Conservation (phyloP, 2,329 filamentous ascomycete species). For the Hymenoscyphus albidus region DNA sequence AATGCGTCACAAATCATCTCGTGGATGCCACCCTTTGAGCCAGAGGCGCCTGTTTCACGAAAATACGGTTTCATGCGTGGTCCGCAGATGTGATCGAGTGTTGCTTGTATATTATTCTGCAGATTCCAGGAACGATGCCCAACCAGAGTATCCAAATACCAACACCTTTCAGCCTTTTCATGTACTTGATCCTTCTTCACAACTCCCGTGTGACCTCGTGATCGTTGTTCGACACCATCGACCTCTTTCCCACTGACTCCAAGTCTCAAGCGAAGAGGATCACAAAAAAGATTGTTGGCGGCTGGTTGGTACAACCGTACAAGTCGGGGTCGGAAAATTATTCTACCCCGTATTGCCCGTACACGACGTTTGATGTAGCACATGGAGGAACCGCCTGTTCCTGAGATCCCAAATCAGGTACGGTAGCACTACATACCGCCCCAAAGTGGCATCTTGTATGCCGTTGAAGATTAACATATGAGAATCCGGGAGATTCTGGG, state of each 20-base stretch:
- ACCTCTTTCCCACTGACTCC: neutral
- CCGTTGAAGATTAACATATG: neutral
- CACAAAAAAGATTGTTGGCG: neutral
- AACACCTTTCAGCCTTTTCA: conserved; percentile 1
- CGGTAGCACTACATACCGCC: neutral
- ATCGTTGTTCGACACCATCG: neutral
- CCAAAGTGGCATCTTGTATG: neutral
- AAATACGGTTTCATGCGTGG: conserved; percentile 28
- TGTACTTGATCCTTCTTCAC: neutral
- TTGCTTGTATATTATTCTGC: conserved; percentile 23
- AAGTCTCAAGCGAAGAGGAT: neutral
- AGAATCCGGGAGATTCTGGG: neutral
- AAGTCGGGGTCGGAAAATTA: too few relatives aligned
- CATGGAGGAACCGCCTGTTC: neutral
- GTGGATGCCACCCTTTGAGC: conserved; percentile 7
- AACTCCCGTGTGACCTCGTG: neutral
- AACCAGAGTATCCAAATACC: conserved; percentile 10
- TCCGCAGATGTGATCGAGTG: conserved; percentile 21
- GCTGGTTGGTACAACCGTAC: too few relatives aligned
- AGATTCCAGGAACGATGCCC: conserved; percentile 12
- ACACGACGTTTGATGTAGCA: neutral
- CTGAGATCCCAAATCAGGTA: neutral
- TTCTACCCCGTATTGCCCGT: neutral
- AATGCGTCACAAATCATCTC: neutral
- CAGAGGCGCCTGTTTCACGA: conserved; percentile 29